Evolutionary conservation across 1,139 yeast genomes (phyloP).

Genomic region (Nakaseomyces nivariensis): DNA sequence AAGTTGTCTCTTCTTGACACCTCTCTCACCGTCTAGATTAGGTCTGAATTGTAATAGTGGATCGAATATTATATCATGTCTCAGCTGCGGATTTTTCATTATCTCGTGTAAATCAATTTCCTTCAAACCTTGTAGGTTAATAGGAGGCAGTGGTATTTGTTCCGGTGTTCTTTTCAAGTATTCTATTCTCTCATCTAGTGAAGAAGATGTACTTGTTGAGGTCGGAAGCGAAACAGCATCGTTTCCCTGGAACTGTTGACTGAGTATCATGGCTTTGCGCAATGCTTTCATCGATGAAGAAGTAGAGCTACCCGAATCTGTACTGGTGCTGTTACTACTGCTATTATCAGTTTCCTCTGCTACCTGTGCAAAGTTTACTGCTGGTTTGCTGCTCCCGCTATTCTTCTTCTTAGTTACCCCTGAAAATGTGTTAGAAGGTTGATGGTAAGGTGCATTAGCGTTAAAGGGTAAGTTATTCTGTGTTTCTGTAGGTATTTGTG

Average conservation of each 20-base stretch:
- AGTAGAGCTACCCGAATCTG: background rate
- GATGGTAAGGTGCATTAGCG: constrained; percentile 4
- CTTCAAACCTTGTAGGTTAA: constrained; percentile 68
- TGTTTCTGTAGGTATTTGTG: background rate
- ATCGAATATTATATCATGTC: constrained; percentile 89
- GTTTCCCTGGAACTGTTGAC: constrained; percentile 1
- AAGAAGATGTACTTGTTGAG: background rate
- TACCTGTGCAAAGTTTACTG: background rate
- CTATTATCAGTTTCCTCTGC: background rate
- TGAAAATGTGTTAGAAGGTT: background rate
- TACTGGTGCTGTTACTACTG: background rate
- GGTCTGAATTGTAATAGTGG: constrained; percentile 91
- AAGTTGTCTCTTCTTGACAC: constrained; percentile 61
- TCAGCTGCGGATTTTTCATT: constrained; percentile 79
- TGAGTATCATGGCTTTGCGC: background rate
- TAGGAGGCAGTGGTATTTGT: constrained; percentile 55
- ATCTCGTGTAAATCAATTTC: constrained; percentile 87
- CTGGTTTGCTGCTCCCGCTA: background rate
- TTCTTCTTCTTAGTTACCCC: background rate
- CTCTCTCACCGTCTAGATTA: constrained; percentile 83
- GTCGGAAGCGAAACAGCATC: background rate
- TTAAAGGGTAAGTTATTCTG: background rate
- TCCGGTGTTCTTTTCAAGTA: constrained; percentile 16
- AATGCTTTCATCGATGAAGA: background rate
- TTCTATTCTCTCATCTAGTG: constrained; percentile 22